phyloP scores from a whole-genome alignment of 2,329 filamentous ascomycete species.

The Bisporella sp. region DNA sequence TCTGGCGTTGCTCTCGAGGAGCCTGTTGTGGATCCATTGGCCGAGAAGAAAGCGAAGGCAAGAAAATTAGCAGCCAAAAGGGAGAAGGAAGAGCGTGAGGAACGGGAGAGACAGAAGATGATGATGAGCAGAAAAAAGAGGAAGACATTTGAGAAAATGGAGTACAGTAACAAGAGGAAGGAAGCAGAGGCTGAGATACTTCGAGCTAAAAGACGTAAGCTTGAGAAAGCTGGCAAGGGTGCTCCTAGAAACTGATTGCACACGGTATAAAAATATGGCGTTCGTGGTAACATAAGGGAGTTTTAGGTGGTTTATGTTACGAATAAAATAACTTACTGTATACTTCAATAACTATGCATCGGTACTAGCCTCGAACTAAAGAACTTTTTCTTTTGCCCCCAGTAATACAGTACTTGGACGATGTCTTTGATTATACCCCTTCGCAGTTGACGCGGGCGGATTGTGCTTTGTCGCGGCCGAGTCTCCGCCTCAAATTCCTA shows the following conservation, averaged over 20 bases:
- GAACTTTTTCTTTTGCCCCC: too few species aligned
- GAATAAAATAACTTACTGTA: slow-evolving; percentile 2
- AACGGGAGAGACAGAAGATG: slow-evolving; percentile 87
- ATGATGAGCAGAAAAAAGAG: slow-evolving; percentile 98
- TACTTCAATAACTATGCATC: too few species aligned
- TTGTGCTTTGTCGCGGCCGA: too few species aligned
- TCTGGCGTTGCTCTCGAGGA: slow-evolving; percentile 56
- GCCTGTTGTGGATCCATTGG: slow-evolving; percentile 45
- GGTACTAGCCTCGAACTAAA: too few species aligned
- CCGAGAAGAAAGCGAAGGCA: slow-evolving; percentile 61
- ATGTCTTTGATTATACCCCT: too few species aligned
- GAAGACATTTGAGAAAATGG: slow-evolving; percentile 96
- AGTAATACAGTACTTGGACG: too few species aligned
- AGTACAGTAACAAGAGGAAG: slow-evolving; percentile 90
- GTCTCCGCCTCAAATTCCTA: too few species aligned
- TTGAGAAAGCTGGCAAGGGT: slow-evolving; percentile 53
- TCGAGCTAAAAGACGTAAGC: slow-evolving; percentile 80
- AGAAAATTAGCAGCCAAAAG: slow-evolving; percentile 64
- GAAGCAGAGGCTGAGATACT: slow-evolving; percentile 84
- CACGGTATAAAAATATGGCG: slow-evolving; percentile 16
- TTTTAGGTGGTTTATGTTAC: slow-evolving; percentile 1
- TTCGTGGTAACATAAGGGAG: slow-evolving; percentile 8
- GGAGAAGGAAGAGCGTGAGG: slow-evolving; percentile 71
- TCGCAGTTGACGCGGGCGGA: too few species aligned
- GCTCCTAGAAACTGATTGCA: slow-evolving; percentile 13